These are phyloP conservation scores for Tetrastigma voinierianum DNA, from an alignment of 164 flowering plant species.

Conservation along the genomic window DNA sequence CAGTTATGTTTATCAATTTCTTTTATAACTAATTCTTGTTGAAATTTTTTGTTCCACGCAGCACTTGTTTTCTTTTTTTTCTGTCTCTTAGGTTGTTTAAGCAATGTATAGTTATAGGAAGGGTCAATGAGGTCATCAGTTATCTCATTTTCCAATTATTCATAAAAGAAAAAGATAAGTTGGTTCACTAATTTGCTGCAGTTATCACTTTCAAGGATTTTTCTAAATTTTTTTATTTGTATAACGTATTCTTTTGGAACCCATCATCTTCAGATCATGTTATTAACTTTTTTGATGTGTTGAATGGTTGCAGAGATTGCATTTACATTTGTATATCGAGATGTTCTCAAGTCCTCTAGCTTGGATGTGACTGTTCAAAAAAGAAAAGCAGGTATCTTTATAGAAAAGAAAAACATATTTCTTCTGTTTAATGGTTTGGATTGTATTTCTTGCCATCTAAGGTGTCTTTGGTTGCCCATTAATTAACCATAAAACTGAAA, in stretches of 20 bases:
- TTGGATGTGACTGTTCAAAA: slow-evolving; percentile 41
- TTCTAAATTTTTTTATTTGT: not conserved
- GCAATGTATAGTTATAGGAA: no score
- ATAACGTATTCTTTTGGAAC: not conserved
- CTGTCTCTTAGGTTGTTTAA: no score
- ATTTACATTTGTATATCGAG: slow-evolving; percentile 85
- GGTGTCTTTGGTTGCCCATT: no score
- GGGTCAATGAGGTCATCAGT: no score
- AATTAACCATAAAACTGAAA: no score
- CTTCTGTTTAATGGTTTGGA: not conserved
- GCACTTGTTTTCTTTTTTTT: no score
- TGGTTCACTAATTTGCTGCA: not conserved
- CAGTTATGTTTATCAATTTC: no score
- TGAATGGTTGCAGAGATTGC: slow-evolving; percentile 56
- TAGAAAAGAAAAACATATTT: not conserved
- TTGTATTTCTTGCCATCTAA: not conserved
- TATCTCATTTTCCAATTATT: no score
- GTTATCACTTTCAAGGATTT: not conserved
- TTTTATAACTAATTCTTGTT: no score
- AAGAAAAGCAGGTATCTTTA: slow-evolving; percentile 76
- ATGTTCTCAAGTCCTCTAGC: slow-evolving; percentile 36
- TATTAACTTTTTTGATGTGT: not conserved
- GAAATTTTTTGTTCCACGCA: no score
- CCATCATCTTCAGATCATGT: not conserved
- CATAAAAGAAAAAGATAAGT: not conserved